Evolutionary conservation across 2,329 filamentous ascomycete genomes (phyloP).

Genomic region (Zymoseptoria pseudotritici): DNA sequence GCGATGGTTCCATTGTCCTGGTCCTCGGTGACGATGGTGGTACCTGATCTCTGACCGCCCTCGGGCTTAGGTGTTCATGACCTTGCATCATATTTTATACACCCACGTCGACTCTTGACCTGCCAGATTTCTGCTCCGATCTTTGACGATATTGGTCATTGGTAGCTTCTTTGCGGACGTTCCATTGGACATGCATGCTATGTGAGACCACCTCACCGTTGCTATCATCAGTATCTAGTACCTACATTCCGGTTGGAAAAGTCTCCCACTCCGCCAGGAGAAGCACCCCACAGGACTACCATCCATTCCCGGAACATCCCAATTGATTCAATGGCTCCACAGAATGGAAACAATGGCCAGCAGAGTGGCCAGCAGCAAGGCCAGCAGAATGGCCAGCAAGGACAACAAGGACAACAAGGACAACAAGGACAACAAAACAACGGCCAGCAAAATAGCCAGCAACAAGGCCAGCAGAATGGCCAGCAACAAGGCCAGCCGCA

Average conservation of each 20-base stretch:
- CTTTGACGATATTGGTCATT: neutral
- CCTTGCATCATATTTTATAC: neutral
- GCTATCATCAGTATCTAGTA: neutral
- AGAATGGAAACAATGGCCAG: neutral
- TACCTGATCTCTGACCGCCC: neutral
- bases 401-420: too few relatives aligned
- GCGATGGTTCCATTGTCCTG: neutral
- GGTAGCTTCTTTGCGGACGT: neutral
- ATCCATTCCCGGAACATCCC: neutral
- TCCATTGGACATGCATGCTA: neutral
- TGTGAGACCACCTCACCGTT: neutral
- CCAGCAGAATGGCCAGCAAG: too few relatives aligned
- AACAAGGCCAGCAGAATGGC: neutral
- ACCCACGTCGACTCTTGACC: neutral
- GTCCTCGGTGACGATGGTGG: neutral
- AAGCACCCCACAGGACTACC: neutral
- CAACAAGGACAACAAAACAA: neutral
- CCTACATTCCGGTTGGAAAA: neutral
- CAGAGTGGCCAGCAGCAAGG: too few relatives aligned
- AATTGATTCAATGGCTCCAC: neutral
- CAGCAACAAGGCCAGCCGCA: neutral
- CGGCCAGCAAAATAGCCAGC: neutral
- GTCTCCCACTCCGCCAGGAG: neutral
- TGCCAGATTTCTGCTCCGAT: neutral
- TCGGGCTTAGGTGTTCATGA: neutral